Base-by-base conservation (phyloP, 106 monocot species). In the Dendrobium nobile region DNA sequence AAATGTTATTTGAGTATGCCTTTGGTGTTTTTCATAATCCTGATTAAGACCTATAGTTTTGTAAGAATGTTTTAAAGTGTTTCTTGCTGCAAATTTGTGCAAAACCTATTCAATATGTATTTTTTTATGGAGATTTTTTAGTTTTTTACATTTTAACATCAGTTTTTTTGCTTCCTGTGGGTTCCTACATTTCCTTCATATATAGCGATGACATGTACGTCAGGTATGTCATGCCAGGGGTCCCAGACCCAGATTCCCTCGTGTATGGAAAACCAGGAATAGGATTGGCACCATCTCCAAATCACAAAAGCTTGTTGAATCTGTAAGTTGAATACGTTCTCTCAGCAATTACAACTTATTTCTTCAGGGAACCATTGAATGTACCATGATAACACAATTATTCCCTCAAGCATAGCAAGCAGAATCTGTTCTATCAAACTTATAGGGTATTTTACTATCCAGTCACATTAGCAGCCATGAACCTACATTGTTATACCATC, bases 241-340 rank as follows among this genome's bases (percentile, higher is more conserved):
- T 2, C 96, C 94, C 61, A 90, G 94, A 79, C 96, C 96, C 9
- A 89, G 94, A 89, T 92, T 65, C 80, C 94, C 96, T 54, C 90
- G 92, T 72, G 94, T 94, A 67, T 97, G 96, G 96, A 97, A 94
- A 85, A 54, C 92, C 17, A 84, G 75, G 20, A 92, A 87, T 45
- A 92, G 86, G 84, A 94, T 97, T 33, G 96, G 94, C 61, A 94
- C 94, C 55, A 87, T 97, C 86, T 97, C 96, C 58, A 97, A 97
- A 86, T 90, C 96, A 64, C 75, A 88, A 67, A 97, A 97, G 89
- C 94, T 97, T 85, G 90, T 94, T 67, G 84, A 91, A 64, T 92
- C 87, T 89, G 96, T 97, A 89, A 97, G 91, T 76, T 76, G 13
- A 2, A 10, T 26, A 4, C 51, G 42, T 16, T 74, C 9, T 43